Conservation (phyloP, 345 rosid species). For the Jatropha curcas region DNA sequence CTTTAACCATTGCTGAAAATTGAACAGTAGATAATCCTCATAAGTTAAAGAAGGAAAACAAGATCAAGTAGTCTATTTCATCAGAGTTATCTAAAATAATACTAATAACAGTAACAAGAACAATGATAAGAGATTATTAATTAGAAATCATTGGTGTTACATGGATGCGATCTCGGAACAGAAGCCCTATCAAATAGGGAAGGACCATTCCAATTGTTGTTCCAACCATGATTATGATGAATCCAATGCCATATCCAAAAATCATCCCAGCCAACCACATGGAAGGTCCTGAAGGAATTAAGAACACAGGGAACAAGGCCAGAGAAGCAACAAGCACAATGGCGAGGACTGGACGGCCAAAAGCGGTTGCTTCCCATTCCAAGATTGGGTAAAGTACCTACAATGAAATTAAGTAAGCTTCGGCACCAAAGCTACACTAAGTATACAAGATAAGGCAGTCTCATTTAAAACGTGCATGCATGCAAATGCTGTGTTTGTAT, state of each 20-base stretch:
- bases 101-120: too few relatives aligned
- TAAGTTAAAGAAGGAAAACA: background rate
- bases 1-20: constrained; percentile 83
- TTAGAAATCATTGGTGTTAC: constrained; percentile 40
- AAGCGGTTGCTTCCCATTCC: constrained; percentile 99
- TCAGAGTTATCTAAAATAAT: background rate
- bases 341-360: constrained; percentile 94
- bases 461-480: background rate
- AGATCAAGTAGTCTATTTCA: background rate
- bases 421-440: background rate
- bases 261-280: constrained; percentile 99
- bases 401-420: constrained; percentile 5
- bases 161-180: constrained; percentile 86
- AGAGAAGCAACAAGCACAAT: constrained; percentile 78
- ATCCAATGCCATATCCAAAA: constrained; percentile 91
- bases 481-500: background rate
- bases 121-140: background rate
- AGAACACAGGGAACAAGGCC: constrained; percentile 87
- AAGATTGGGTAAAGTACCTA: constrained; percentile 82
- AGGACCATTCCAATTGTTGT: constrained; percentile 93
- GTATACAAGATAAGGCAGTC: background rate
- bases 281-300: constrained; percentile 98
- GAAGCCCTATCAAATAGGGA: constrained; percentile 75
- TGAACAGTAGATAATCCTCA: constrained; percentile 12
- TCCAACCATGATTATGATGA: constrained; percentile 89